Evolutionary conservation across 768 basidiomycete genomes (phyloP).

Genomic region (Boletus vermiculosoides): DNA sequence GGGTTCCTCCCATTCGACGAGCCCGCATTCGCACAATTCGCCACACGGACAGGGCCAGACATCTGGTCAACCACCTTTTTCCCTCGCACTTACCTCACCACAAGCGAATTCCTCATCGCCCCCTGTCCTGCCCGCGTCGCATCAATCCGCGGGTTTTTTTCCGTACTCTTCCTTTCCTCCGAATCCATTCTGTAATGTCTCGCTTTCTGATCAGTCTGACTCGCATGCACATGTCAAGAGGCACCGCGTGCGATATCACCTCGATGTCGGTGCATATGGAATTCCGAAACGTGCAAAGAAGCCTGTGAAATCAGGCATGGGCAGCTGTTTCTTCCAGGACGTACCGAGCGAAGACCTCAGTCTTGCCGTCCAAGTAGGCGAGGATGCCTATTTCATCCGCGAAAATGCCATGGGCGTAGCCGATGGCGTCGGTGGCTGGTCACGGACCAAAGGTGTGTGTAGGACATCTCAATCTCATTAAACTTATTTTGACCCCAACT

Average conservation of each 20-base stretch:
- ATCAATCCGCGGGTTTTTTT: constrained; percentile 37
- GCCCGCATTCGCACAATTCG: constrained; percentile 31
- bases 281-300: constrained; percentile 59
- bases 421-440: constrained; percentile 95
- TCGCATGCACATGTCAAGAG: constrained; percentile 33
- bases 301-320: constrained; percentile 32
- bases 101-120: constrained; percentile 36
- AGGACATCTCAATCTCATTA: constrained; percentile 11
- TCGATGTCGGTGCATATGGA: constrained; percentile 83
- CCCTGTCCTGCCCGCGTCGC: constrained; percentile 28
- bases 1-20: constrained; percentile 35
- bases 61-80: constrained; percentile 35
- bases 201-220: constrained; percentile 26
- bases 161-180: constrained; percentile 35
- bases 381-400: constrained; percentile 85
- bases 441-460: constrained; percentile 41
- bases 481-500: constrained; percentile 9
- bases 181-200: constrained; percentile 28
- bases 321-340: constrained; percentile 27
- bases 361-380: constrained; percentile 79
- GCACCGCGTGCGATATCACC: constrained; percentile 41
- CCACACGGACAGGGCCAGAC: constrained; percentile 37
- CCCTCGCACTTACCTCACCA: constrained; percentile 46
- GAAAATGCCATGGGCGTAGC: constrained; percentile 91
- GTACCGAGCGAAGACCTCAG: constrained; percentile 34